Conservation (phyloP, 352 stramenopile genomes). For the Globisporangium spinosum region DNA sequence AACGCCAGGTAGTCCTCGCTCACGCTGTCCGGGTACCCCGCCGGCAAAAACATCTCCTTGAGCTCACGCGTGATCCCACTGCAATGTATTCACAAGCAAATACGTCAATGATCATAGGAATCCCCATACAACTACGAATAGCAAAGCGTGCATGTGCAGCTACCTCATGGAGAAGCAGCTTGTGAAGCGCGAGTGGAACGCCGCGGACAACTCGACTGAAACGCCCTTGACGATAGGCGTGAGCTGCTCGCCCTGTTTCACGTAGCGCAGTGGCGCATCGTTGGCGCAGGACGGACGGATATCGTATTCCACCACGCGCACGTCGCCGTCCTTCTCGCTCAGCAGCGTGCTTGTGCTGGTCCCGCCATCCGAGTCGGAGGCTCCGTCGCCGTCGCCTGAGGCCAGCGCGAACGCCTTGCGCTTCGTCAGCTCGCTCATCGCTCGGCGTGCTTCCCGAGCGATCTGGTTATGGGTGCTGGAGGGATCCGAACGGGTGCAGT, state of each 20-base stretch:
- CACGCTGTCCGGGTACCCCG: conserved; percentile 81
- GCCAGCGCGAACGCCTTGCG: conserved; percentile 29
- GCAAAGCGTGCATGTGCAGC: not conserved
- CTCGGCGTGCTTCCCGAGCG: not conserved
- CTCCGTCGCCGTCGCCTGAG: not conserved
- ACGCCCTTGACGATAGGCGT: conserved; percentile 19
- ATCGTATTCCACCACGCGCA: conserved; percentile 57
- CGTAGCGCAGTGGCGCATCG: conserved; percentile 45
- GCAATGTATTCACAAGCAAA: not conserved
- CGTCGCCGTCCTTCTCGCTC: conserved; percentile 21
- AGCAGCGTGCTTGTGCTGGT: conserved; percentile 19
- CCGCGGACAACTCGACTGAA: not conserved
- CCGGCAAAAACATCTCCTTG: conserved; percentile 85
- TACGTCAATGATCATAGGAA: not conserved
- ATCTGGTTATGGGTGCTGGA: not conserved
- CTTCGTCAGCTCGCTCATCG: conserved; percentile 51
- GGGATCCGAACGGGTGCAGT: not conserved
- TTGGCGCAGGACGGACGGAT: conserved; percentile 49
- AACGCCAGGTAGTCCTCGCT: conserved; percentile 92
- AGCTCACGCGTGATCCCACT: conserved; percentile 49
- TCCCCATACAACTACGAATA: not conserved
- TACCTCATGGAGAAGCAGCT: conserved; percentile 27
- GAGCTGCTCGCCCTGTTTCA: conserved; percentile 37
- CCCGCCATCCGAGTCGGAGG: conserved; percentile 7
- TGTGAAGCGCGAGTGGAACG: conserved; percentile 7